A percentile compares a stretch with the other conserved stretches of the same genome.
Conservation (phyloP, 139 green algal genomes). For the Gonium pectorale region DNA sequence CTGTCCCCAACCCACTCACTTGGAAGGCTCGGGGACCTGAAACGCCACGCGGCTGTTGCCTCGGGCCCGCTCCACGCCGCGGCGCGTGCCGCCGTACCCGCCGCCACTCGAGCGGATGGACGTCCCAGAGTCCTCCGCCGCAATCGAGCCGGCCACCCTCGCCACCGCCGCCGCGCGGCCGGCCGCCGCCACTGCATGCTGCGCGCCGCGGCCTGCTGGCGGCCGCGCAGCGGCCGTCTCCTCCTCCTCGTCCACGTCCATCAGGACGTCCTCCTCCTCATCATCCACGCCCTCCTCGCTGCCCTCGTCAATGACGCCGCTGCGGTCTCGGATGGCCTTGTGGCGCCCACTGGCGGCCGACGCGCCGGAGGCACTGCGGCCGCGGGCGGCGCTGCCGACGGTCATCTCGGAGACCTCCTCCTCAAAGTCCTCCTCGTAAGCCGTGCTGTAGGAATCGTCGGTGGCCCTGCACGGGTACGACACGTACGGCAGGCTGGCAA, state of each 20-base stretch:
- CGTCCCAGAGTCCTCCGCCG: too few relatives aligned
- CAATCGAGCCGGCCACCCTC: too few relatives aligned
- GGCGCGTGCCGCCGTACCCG: not conserved
- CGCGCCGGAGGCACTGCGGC: not conserved
- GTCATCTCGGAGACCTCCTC: not conserved
- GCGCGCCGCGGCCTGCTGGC: not conserved
- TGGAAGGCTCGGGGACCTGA: not conserved
- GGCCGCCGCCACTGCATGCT: not conserved
- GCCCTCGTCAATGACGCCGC: too few relatives aligned
- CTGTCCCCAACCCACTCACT: too few relatives aligned
- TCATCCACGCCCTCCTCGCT: too few relatives aligned
- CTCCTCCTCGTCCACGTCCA: slow-evolving; percentile 28
- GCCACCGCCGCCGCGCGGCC: not conserved
- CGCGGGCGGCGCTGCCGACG: not conserved
- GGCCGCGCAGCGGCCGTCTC: not conserved
- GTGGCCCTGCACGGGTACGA: not conserved
- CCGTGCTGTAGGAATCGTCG: not conserved
- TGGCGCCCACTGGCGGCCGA: not conserved
- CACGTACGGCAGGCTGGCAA: too few relatives aligned
- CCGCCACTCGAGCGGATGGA: not conserved
- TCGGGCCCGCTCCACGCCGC: not conserved
- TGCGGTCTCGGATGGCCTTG: too few relatives aligned
- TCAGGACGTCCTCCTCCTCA: slow-evolving; percentile 20
- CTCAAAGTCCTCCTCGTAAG: slow-evolving; percentile 17
- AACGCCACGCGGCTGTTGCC: slow-evolving; percentile 32